Evolutionary conservation across 306 rosid species (phyloP).

Genomic region (Erythrophleum fordii): DNA sequence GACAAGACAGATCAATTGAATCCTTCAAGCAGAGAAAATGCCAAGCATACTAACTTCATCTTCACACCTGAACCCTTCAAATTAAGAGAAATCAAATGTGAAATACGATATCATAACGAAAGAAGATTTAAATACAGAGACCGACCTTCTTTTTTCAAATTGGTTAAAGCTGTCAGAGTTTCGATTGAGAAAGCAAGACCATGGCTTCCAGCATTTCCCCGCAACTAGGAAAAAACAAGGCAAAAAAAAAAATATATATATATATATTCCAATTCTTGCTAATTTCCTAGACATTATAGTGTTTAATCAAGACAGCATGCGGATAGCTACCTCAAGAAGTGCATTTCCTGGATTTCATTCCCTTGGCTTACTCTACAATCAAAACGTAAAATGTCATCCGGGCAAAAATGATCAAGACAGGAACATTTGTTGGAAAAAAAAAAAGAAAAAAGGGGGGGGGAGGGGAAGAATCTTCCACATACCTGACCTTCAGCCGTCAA

Average conservation of each 20-base stretch:
- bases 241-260: no score
- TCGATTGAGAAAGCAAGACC: constrained; percentile 80
- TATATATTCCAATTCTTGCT: constrained; percentile 3
- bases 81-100: constrained; percentile 34
- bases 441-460: no score
- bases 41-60: constrained; percentile 84
- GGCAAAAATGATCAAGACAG: constrained; percentile 18
- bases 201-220: constrained; percentile 97
- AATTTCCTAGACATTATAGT: constrained; percentile 15
- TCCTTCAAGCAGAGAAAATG: no score
- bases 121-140: constrained; percentile 27
- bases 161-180: constrained; percentile 63
- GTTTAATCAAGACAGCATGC: background rate
- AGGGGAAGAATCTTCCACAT: constrained; percentile 35
- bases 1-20: constrained; percentile 7
- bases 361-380: constrained; percentile 73
- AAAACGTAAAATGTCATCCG: constrained; percentile 42
- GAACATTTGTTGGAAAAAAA: background rate
- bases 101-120: constrained; percentile 26
- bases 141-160: constrained; percentile 79
- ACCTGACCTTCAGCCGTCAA: constrained; percentile 90
- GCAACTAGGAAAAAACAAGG: constrained; percentile 52
- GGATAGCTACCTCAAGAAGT: constrained; percentile 80
- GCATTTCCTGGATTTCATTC: constrained; percentile 78
- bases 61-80: constrained; percentile 69